Evolutionary conservation across 208 protist genomes (phyloP).

Genomic region (Leishmania guyanensis): DNA sequence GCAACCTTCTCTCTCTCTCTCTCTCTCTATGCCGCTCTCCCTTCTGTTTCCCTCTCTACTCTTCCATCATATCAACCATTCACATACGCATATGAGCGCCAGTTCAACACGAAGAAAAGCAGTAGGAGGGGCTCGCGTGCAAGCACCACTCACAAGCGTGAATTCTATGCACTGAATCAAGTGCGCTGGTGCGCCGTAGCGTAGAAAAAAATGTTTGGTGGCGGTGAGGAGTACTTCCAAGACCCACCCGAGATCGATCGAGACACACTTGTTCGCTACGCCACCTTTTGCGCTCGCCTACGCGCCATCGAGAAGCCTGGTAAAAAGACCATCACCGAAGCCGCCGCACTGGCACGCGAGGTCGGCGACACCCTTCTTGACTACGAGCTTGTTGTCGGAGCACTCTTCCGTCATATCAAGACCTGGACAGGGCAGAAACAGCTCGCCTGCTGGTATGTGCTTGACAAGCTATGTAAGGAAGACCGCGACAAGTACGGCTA

Average conservation of each 20-base stretch:
- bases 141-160: not conserved
- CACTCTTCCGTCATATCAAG: conserved; percentile 90
- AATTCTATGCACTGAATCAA: not conserved
- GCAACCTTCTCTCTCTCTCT: not conserved
- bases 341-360: conserved; percentile 56
- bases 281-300: conserved; percentile 75
- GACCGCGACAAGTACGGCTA: conserved; percentile 86
- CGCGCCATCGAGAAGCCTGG: conserved; percentile 74
- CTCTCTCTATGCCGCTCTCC: not conserved
- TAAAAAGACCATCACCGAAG: conserved; percentile 69
- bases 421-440: conserved; percentile 84
- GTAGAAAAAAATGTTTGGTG: conserved; percentile 76
- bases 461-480: conserved; percentile 92
- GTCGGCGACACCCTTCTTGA: conserved; percentile 71
- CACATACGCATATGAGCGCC: not conserved
- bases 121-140: not conserved
- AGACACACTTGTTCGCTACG: conserved; percentile 78
- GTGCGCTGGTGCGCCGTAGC: not conserved
- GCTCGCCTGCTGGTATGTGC: conserved; percentile 89
- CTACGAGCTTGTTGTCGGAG: conserved; percentile 87
- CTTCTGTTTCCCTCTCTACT: not conserved
- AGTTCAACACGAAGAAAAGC: not conserved
- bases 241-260: conserved; percentile 78
- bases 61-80: not conserved
- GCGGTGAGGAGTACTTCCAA: conserved; percentile 91